Evolutionary conservation across 1,139 yeast species (phyloP), one percentile per base, ranked within the genome.

Genomic region (Suhomyces ambrosiae): DNA sequence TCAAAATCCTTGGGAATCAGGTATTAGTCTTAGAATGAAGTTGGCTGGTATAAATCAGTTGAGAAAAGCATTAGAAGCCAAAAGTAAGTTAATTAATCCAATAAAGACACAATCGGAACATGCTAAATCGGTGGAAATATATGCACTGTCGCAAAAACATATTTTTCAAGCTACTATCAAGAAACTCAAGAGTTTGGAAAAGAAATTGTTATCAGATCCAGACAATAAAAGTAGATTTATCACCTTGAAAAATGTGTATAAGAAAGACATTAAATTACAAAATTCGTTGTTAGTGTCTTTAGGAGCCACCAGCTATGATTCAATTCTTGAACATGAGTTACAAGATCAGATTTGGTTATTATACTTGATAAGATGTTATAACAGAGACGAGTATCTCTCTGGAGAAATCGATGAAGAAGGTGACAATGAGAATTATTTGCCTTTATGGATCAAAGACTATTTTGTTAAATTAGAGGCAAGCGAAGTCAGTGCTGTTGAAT

Each of bases 1-100:
- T 1, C 69, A 63, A 37, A 68, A 65, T 37, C 58, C 63, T 1
- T 61, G 65, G 54, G 86, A 80, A 46, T 49, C 47, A 3, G 41
- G 39, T 4, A 54, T 67, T 12, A 69, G 76, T 0, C 53, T 79
- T 27, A 66, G 87, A 50, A 74, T 79, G 72, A 63, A 68, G 44
- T 60, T 83, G 7, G 80, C 80, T 21, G 88, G 86, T 1, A 53
- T 82, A 30, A 76, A 77, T 46, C 79, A 80, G 49, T 57, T 85
- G 30, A 61, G 75, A 26, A 56, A 63, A 6, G 81, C 86, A 2
- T 49, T 83, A 14, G 75, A 69, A 19, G 68, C 56, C 61, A 83
- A 65, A 44, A 48, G 71, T 7, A 61, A 58, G 0, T 34, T 44
- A 18, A 37, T 23, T 37, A 58, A 6, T 52, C 54, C 35, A 57